These are phyloP conservation scores for Tilletia caries DNA, from an alignment of 1,284 basidiomycete genomes.

Conservation along the genomic window DNA sequence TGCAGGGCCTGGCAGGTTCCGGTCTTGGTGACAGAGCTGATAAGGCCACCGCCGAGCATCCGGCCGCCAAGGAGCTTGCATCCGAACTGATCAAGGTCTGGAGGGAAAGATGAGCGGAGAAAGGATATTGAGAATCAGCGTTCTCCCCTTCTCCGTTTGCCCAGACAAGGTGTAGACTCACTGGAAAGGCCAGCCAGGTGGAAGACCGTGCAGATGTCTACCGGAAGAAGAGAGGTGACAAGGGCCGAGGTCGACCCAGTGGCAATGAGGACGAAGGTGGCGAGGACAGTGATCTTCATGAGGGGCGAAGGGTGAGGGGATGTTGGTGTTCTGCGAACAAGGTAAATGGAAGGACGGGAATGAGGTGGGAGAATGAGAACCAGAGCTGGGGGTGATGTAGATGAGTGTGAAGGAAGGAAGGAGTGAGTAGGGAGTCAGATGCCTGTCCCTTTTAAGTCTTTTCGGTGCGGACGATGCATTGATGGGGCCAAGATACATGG, in stretches of 20 bases:
- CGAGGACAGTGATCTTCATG: background rate
- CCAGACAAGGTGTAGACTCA: slow-evolving; percentile 4
- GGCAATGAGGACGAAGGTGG: background rate
- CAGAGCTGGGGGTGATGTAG: no score
- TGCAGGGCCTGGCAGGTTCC: background rate
- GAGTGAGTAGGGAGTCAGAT: no score
- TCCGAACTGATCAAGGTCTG: background rate
- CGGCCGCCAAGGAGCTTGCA: background rate
- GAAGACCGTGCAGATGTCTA: background rate
- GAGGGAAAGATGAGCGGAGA: no score
- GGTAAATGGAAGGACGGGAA: no score
- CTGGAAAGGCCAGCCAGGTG: background rate
- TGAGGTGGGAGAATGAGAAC: no score
- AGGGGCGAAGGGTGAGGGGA: background rate
- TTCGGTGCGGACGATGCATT: no score
- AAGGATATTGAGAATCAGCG: no score
- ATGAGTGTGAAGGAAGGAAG: no score
- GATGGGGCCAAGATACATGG: no score
- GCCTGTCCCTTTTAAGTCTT: no score
- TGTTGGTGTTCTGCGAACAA: no score
- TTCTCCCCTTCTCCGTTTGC: no score
- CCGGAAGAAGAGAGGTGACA: background rate
- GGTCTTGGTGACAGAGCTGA: background rate
- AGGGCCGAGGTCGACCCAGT: background rate
- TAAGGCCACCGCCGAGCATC: background rate